Evolutionary conservation across 2,329 filamentous ascomycete species (phyloP).

Genomic region (Ceratocystis huliohia): DNA sequence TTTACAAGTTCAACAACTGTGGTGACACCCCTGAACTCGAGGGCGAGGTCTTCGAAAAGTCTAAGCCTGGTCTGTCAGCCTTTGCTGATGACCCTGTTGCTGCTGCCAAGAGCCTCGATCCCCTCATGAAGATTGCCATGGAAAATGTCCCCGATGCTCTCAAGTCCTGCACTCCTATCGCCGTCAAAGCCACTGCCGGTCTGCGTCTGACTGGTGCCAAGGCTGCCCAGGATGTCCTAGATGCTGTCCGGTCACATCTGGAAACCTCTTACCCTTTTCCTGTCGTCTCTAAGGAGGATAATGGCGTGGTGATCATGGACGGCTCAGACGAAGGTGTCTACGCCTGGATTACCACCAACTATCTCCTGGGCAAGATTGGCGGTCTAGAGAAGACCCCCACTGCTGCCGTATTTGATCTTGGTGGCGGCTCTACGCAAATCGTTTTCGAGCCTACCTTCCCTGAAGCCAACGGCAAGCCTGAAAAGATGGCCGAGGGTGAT

Average conservation of each 20-base stretch:
- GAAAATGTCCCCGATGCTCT: slow-evolving; percentile 73
- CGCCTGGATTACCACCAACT: slow-evolving; percentile 98
- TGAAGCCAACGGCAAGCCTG: slow-evolving; percentile 60
- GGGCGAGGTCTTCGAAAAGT: slow-evolving; percentile 86
- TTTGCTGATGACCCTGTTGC: slow-evolving; percentile 76
- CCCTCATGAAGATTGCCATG: slow-evolving; percentile 76
- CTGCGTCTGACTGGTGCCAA: slow-evolving; percentile 74
- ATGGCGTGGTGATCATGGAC: slow-evolving; percentile 93
- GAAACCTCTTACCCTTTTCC: slow-evolving; percentile 91
- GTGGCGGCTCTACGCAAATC: slow-evolving; percentile 94
- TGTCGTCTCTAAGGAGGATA: slow-evolving; percentile 70
- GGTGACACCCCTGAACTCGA: slow-evolving; percentile 90
- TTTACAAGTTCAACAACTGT: slow-evolving; percentile 95
- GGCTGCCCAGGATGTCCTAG: slow-evolving; percentile 69
- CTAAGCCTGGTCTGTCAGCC: slow-evolving; percentile 73
- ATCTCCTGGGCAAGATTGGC: slow-evolving; percentile 94
- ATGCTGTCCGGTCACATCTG: slow-evolving; percentile 68
- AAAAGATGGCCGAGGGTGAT: slow-evolving; percentile 73
- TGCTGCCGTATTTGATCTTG: slow-evolving; percentile 89
- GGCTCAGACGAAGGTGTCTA: slow-evolving; percentile 95
- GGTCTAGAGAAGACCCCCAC: slow-evolving; percentile 80
- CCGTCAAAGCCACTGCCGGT: slow-evolving; percentile 96
- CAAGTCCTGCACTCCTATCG: slow-evolving; percentile 82
- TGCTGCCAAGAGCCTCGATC: slow-evolving; percentile 80
- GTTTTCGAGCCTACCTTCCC: slow-evolving; percentile 93